Base-by-base conservation (phyloP, 352 stramenopile genomes). In the Globisporangium acanthophoron region DNA sequence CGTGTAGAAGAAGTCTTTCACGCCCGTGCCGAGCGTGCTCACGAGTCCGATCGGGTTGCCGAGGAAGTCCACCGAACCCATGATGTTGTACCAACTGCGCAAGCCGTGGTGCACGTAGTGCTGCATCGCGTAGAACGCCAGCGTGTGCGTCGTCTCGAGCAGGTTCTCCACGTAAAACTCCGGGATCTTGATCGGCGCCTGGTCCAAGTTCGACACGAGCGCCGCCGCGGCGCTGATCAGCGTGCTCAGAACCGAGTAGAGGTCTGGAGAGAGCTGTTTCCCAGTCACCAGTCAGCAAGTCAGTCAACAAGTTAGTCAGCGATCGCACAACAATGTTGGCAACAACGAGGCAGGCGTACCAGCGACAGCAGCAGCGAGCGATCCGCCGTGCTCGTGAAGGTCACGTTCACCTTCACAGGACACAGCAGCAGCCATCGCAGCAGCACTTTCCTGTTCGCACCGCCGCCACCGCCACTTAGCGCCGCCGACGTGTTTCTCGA, bases 1-100 rank as follows among this genome's bases (percentile, higher is more conserved):
- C 27, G 96, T 96, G 67, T 97, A 97, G 61, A 98, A 98, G 69
- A 98, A 98, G 58, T 97, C 92, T 44, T 94, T 93, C 6, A 98
- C 89, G 29, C 92, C 92, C 0, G 89, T 86, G 35, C 88, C 88
- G 8, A 97, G 63, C 3, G 87, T 94, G 50, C 81, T 94, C 47
- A 97, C 86, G 16, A 97, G 78, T 2, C 90, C 89, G 35, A 96
- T 90, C 1, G 91, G 91, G 52, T 96, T 96, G 37, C 91, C 91
- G 44, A 97, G 61, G 31, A 97, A 89, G 43, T 94, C 89, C 1
- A 97, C 78, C 3, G 90, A 96, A 3, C 88, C 88, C 43, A 97
- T 82, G 47, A 97, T 94, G 41, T 78, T 88, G 69, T 92, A 92
- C 78, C 85, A 93, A 69, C 78, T 92, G 2, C 85, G 81, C 37